Conservation (phyloP, 2,329 filamentous ascomycete species). For the Xylariales sp. region DNA sequence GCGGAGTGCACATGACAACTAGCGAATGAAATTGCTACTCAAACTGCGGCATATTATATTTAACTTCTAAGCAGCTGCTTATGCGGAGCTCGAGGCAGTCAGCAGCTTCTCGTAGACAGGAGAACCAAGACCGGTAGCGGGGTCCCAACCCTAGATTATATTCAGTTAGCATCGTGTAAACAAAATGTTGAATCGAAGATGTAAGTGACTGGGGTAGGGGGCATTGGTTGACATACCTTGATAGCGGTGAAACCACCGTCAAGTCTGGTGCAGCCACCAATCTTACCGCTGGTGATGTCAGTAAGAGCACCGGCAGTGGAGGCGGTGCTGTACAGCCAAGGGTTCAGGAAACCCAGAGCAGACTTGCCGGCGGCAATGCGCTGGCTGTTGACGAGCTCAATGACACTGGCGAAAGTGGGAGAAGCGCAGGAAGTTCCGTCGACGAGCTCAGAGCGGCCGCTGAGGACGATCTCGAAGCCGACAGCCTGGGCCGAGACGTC, state of each 20-base stretch:
- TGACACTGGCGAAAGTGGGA: constrained; percentile 49
- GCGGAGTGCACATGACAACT: too few relatives aligned
- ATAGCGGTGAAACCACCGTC: constrained; percentile 3
- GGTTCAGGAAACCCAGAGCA: constrained; percentile 51
- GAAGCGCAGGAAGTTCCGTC: constrained; percentile 39
- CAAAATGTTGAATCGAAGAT: too few relatives aligned
- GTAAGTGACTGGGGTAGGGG: constrained; percentile 16
- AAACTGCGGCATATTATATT: too few relatives aligned
- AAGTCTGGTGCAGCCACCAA: constrained; percentile 33
- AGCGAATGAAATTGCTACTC: too few relatives aligned
- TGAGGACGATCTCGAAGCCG: constrained; percentile 32
- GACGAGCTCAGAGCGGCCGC: constrained; percentile 21
- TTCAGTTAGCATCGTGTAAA: constrained; percentile 13
- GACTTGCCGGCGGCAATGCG: constrained; percentile 43
- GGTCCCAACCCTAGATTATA: constrained; percentile 25
- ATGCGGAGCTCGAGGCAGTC: constrained; percentile 1
- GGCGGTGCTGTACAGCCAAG: constrained; percentile 26
- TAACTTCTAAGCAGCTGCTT: too few relatives aligned
- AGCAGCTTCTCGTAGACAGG: constrained; percentile 11
- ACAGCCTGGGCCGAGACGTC: constrained; percentile 45
- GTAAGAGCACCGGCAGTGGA: constrained; percentile 40
- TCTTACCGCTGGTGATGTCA: constrained; percentile 37
- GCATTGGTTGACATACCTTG: constrained; percentile 12
- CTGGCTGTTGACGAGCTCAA: constrained; percentile 51
- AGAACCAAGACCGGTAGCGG: constrained; percentile 26